phyloP scores from a whole-genome alignment of 495 filamentous ascomycete species.

The Lepraria neglecta region DNA sequence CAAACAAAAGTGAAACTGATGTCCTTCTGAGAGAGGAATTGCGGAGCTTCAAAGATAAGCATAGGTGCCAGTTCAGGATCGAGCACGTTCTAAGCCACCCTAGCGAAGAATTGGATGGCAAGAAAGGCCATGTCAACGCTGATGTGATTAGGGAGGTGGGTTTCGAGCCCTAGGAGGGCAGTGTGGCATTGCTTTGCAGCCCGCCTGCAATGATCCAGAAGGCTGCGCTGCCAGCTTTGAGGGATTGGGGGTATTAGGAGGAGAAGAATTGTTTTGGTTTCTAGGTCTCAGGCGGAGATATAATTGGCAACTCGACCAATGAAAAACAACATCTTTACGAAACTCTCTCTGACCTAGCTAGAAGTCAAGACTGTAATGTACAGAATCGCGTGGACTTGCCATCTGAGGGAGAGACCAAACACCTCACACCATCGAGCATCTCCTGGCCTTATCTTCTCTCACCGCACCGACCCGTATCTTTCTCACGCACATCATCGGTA shows the following conservation, averaged over 20 bases:
- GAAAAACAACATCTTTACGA: not conserved
- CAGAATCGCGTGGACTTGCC: not conserved
- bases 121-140: not conserved
- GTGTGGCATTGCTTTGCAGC: not conserved
- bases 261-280: not conserved
- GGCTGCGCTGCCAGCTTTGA: not conserved
- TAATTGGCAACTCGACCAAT: not conserved
- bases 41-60: not conserved
- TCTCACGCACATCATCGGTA: not conserved
- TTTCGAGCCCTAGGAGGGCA: not conserved
- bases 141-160: not conserved
- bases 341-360: not conserved
- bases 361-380: not conserved
- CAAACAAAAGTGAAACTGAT: not conserved
- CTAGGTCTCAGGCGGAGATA: not conserved
- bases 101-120: not conserved
- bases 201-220: not conserved
- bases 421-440: not conserved
- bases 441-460: not conserved
- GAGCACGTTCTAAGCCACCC: not conserved
- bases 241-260: not conserved
- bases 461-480: not conserved
- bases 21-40: not conserved
- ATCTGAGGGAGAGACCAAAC: not conserved
- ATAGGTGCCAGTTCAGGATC: not conserved